These are phyloP conservation scores for Arachnomyces sp. DNA, from an alignment of 2,329 filamentous ascomycete species.

Conservation along the genomic window DNA sequence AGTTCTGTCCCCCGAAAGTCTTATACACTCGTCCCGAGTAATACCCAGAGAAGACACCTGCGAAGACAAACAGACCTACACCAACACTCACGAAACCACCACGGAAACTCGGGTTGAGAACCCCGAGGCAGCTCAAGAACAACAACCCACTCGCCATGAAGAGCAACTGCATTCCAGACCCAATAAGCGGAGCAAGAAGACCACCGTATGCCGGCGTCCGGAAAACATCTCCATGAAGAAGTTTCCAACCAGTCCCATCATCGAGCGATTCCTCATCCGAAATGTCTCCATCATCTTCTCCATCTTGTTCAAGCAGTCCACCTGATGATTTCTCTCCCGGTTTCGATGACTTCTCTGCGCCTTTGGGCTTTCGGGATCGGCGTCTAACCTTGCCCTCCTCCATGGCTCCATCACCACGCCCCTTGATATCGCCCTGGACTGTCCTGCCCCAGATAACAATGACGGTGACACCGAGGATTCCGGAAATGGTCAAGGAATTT, in stretches of 20 bases:
- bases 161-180: slow-evolving; percentile 77
- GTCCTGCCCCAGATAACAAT: slow-evolving; percentile 74
- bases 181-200: slow-evolving; percentile 69
- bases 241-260: slow-evolving; percentile 79
- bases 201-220: slow-evolving; percentile 61
- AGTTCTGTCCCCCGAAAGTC: slow-evolving; percentile 68
- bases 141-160: slow-evolving; percentile 71
- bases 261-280: slow-evolving; percentile 67
- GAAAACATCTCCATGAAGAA: slow-evolving; percentile 83
- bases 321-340: slow-evolving; percentile 44
- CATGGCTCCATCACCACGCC: slow-evolving; percentile 55
- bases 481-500: slow-evolving; percentile 78
- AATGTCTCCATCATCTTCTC: slow-evolving; percentile 44
- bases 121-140: slow-evolving; percentile 62
- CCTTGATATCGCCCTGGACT: slow-evolving; percentile 68
- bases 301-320: slow-evolving; percentile 50
- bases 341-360: slow-evolving; percentile 15
- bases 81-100: slow-evolving; percentile 82
- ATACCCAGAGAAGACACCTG: slow-evolving; percentile 77
- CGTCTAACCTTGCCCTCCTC: slow-evolving; percentile 58
- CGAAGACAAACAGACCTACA: slow-evolving; percentile 72
- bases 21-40: slow-evolving; percentile 76
- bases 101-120: slow-evolving; percentile 81
- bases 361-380: slow-evolving; percentile 38
- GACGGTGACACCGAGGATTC: slow-evolving; percentile 67